A percentile compares a stretch with the other conserved stretches of the same genome.
Conservation (phyloP, 192 early-diverging fungal genomes). For the Entrophospora sp. region DNA sequence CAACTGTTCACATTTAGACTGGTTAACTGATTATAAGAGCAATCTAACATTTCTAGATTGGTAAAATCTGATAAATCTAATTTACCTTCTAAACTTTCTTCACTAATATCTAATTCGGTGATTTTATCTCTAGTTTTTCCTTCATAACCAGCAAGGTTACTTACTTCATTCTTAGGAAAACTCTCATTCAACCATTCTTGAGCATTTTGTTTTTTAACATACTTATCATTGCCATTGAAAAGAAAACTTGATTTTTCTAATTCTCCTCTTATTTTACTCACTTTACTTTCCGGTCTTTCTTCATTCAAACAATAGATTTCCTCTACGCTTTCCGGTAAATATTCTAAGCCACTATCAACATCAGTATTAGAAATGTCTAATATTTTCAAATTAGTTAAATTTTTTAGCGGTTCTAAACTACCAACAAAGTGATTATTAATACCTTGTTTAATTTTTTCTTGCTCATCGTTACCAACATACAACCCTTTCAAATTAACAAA, state of each 20-base stretch:
- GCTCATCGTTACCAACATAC: background rate
- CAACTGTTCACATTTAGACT: background rate
- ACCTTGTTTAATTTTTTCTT: too few relatives aligned
- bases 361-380: background rate
- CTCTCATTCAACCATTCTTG: background rate
- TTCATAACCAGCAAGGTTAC: background rate
- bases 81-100: background rate
- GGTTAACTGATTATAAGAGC: background rate
- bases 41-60: background rate
- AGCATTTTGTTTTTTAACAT: background rate
- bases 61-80: constrained; percentile 1
- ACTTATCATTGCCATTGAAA: too few relatives aligned
- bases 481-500: background rate
- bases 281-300: background rate
- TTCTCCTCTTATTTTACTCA: too few relatives aligned
- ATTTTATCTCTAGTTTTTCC: background rate
- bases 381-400: background rate
- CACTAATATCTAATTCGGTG: background rate
- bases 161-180: background rate
- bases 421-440: too few relatives aligned
- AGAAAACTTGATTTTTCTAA: too few relatives aligned
- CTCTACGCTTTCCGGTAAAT: background rate
- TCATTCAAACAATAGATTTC: background rate
- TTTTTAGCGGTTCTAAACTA: background rate
- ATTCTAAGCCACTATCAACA: background rate